Base-by-base conservation (phyloP, 345 rosid genomes). In the Psidium friedrichsthalianum region DNA sequence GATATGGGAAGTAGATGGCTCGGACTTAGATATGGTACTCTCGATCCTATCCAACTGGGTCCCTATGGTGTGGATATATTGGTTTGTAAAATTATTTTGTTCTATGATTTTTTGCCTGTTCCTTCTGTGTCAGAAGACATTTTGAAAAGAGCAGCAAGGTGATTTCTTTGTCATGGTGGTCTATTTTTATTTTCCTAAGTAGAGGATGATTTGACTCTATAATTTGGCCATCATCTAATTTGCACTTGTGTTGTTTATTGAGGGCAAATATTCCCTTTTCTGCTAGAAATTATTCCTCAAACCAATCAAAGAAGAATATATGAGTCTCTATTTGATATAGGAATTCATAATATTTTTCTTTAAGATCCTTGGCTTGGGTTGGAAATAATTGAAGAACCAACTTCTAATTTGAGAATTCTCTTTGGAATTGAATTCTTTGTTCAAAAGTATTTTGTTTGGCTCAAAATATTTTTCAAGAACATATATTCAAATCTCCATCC, bases 261-360 rank as follows among this genome's bases (percentile, higher is more conserved):
- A 80, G 11, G 18, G 18, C 53, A 80, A 4, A 27, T 10, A 82
- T 24, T 9, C 49, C 83, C 49, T 82, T 49, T 2, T 16, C 14
- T 12, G 49, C 24, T 7, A 82, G 24, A 82, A 12, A 82, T 11
- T 49, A 49, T 2, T 82, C 56, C 44, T 80, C 24, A 16, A 80
- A 36, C 83, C 53, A 47, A 2, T 69, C 40, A 5, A 69, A 11
- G 40, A 69, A 69, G 5, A 69, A 27, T 25, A 69, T 69, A 5
- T 69, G 27, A 7, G 9, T 11, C 11, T 15, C 42, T 27, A 13
- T 13, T 21, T 80, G 7, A 2, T 20, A 2, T 11, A 80, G 7
- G 21, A 80, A 80, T 20, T 82, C 55, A 82, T 82, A 82, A 82
- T 40, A 82, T 82, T 81, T 6, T 27, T 49, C 27, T 49, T 81